phyloP scores from a whole-genome alignment of 306 rosid genomes.

The Astragalus glycyphyllos region DNA sequence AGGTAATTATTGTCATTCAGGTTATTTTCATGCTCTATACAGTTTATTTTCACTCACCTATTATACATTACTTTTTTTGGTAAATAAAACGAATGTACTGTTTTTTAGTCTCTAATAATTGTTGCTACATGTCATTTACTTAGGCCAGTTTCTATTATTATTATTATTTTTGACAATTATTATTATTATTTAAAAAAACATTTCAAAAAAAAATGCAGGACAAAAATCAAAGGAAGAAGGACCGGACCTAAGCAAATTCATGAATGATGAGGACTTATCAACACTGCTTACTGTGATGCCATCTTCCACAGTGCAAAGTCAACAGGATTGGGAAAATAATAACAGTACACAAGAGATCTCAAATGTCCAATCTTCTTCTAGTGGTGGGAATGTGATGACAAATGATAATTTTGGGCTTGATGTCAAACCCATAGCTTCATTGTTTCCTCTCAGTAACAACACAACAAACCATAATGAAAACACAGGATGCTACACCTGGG shows the following conservation, averaged over 20 bases:
- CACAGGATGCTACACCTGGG: slow-evolving; percentile 64
- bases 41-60: no score
- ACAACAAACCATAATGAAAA: slow-evolving; percentile 54
- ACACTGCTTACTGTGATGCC: slow-evolving; percentile 60
- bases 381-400: slow-evolving; percentile 22
- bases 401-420: slow-evolving; percentile 60
- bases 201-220: slow-evolving; percentile 45
- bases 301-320: slow-evolving; percentile 51
- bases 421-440: slow-evolving; percentile 64
- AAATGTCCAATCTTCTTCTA: slow-evolving; percentile 55
- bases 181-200: neutral
- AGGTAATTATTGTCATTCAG: no score
- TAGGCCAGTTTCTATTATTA: neutral
- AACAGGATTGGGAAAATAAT: slow-evolving; percentile 56
- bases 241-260: slow-evolving; percentile 43
- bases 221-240: slow-evolving; percentile 57
- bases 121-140: neutral
- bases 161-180: neutral
- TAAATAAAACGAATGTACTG: neutral
- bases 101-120: neutral
- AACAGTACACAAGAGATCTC: slow-evolving; percentile 40
- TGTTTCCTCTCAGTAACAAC: slow-evolving; percentile 58
- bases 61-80: no score
- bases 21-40: no score
- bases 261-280: slow-evolving; percentile 70